Base-by-base conservation (phyloP, 2,329 filamentous ascomycete genomes). In the Beauveria medogensis region DNA sequence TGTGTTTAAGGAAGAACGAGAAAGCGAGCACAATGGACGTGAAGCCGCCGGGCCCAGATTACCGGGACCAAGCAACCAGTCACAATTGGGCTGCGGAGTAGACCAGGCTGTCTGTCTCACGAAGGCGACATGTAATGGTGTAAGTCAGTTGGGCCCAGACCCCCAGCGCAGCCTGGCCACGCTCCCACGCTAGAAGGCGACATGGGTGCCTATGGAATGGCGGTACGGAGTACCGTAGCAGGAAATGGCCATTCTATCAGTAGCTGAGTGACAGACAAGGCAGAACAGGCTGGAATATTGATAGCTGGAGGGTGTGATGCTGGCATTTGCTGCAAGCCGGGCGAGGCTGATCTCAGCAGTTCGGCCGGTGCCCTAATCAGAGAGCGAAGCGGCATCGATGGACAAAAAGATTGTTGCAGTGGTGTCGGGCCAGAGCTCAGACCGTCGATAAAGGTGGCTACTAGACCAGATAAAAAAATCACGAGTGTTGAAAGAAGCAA, bases 1-100 rank as follows among this genome's bases (percentile, higher is more conserved):
- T 37, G n/a, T 41, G 47, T 16, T 16, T 16, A 24, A 41, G 18
- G 56, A 43, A 16, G 46, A 43, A 26, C 9, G 46, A 59, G 10
- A 43, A 22, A 30, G 10, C 18, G 9, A 59, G 37, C 18, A 47
- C 26, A 60, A 41, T 28, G 22, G 24, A 37, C 58, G 40, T 26
- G 51, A 55, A 60, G 58, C 51, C 51, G 58, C 51, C 51, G 58
- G 51, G 51, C 8, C 58, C 58, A 43, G 40, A 60, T 48, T 60
- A 51, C 43, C 58, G 58, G 58, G 58, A 55, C 58, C 58, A 55
- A 55, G 24, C 6, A 26, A 14, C 58, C 58, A 60, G 58, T 60
- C 40, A 60, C 4, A n/a, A 18, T 8, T 7, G 44, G n/a, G 43
- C 9, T 53, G 57, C 57, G 57, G 57, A 59, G 57, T 30, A 54